These are phyloP conservation scores for Lactarius pseudohatsudake DNA, from an alignment of 768 basidiomycete species.

Conservation along the genomic window DNA sequence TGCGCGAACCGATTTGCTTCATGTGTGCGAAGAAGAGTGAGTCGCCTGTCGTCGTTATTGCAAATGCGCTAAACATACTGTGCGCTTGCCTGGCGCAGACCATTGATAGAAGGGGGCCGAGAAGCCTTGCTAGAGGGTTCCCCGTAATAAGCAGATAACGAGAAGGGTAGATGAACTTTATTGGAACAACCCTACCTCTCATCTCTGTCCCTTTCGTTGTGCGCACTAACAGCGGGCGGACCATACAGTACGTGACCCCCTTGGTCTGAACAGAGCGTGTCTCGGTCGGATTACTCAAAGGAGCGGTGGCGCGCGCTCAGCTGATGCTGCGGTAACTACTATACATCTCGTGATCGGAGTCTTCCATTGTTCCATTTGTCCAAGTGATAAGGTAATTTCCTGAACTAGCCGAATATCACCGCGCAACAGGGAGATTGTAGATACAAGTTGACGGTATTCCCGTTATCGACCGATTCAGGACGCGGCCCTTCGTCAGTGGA, in stretches of 20 bases:
- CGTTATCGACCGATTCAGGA: not conserved
- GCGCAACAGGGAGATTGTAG: not conserved
- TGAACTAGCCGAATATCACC: not conserved
- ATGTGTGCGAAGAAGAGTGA: not conserved
- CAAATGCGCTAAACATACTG: not conserved
- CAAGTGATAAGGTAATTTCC: not conserved
- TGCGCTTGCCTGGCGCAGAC: not conserved
- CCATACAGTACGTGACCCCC: not conserved
- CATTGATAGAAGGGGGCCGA: not conserved
- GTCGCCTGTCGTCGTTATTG: not conserved
- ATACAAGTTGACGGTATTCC: not conserved
- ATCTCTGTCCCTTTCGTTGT: not conserved
- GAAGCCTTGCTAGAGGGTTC: not conserved
- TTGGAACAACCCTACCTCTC: not conserved
- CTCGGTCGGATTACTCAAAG: not conserved
- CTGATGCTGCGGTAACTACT: not conserved
- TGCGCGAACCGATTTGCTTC: not conserved
- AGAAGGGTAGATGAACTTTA: not conserved
- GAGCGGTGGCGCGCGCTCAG: not conserved
- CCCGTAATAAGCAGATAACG: not conserved
- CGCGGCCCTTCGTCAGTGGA: not conserved
- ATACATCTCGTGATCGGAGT: not conserved
- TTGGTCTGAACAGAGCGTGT: not conserved
- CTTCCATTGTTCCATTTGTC: constrained; percentile 3
- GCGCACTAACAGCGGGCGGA: not conserved